Conservation (phyloP, 306 rosid genomes). For the Betula pendula region DNA sequence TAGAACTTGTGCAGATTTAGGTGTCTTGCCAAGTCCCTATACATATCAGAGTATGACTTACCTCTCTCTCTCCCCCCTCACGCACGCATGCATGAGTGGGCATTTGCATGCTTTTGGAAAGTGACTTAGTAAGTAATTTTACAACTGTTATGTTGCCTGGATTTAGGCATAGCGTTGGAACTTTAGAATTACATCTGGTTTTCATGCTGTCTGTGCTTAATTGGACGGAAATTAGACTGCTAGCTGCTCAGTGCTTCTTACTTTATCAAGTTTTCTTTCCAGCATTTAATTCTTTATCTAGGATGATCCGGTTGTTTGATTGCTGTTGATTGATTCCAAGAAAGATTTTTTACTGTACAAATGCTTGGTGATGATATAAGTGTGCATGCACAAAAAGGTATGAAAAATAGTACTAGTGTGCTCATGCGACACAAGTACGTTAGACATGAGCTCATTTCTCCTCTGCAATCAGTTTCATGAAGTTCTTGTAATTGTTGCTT, state of each 20-base stretch:
- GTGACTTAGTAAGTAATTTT: not conserved
- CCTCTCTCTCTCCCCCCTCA: not conserved
- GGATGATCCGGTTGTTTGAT: not conserved
- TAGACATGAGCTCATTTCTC: not conserved
- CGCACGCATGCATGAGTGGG: not conserved
- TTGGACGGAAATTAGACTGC: not conserved
- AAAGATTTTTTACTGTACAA: not conserved
- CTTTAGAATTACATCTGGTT: not conserved
- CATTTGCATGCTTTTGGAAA: not conserved
- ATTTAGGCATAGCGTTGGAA: not conserved
- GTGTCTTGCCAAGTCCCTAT: not conserved
- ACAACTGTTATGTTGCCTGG: not conserved
- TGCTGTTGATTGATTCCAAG: not conserved
- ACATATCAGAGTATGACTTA: not conserved
- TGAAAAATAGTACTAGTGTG: not conserved
- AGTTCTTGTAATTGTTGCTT: not conserved
- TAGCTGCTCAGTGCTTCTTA: not conserved
- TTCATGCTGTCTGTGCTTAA: not conserved
- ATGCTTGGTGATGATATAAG: not conserved
- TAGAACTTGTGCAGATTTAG: not conserved
- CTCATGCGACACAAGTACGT: not conserved
- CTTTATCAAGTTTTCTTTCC: not conserved
- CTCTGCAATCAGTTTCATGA: not conserved
- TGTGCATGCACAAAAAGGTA: not conserved
- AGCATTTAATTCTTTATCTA: not conserved